phyloP scores from a whole-genome alignment of 2,329 filamentous ascomycete genomes.

The Paracoccidioides lutzii region DNA sequence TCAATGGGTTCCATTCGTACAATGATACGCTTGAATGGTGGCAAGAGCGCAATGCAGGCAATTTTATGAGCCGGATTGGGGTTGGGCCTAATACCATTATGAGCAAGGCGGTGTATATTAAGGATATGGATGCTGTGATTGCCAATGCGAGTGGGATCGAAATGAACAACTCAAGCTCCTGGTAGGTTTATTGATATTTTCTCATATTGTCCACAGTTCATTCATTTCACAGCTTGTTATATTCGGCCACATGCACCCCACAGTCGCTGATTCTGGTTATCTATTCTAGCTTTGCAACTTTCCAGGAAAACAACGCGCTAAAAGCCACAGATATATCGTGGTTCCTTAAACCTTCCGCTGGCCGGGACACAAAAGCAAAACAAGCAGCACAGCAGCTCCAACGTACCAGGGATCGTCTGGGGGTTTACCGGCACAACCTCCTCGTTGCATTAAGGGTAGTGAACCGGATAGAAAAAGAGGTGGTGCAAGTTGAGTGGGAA shows the following conservation, averaged over 20 bases:
- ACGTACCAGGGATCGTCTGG: slow-evolving; percentile 70
- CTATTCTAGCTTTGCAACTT: slow-evolving; percentile 25
- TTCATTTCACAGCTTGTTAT: background rate
- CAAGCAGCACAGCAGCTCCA: slow-evolving; percentile 48
- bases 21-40: slow-evolving; percentile 68
- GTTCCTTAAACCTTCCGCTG: slow-evolving; percentile 15
- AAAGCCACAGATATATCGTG: slow-evolving; percentile 21
- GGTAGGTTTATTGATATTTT: slow-evolving; percentile 11
- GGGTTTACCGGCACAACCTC: slow-evolving; percentile 74
- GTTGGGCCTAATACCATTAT: slow-evolving; percentile 67
- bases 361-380: slow-evolving; percentile 20
- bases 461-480: slow-evolving; percentile 76
- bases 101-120: slow-evolving; percentile 73
- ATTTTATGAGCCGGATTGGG: slow-evolving; percentile 71
- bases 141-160: slow-evolving; percentile 23
- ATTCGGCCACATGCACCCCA: background rate
- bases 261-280: background rate
- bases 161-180: slow-evolving; percentile 21
- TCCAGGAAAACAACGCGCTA: slow-evolving; percentile 29
- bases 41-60: slow-evolving; percentile 65
- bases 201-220: background rate
- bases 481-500: slow-evolving; percentile 81
- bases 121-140: slow-evolving; percentile 60
- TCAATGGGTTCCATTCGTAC: slow-evolving; percentile 64
- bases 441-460: slow-evolving; percentile 82